A percentile compares a stretch with the other conserved stretches of the same genome.
These are phyloP conservation scores for Gossypium davidsonii DNA, from an alignment of 441 rosid species.

Conservation along the genomic window DNA sequence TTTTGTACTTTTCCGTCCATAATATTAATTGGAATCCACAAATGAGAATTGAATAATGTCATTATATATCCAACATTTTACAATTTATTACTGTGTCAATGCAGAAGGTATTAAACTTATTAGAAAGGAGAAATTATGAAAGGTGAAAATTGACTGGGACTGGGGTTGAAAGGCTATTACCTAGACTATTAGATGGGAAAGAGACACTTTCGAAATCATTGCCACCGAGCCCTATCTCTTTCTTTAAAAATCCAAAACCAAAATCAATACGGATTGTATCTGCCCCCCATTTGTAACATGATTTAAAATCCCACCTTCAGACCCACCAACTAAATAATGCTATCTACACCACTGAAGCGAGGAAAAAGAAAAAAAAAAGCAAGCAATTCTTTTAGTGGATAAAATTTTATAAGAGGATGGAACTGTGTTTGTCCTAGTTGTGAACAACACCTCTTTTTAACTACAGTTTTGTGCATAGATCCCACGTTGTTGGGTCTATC, in stretches of 20 bases:
- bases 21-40: background rate
- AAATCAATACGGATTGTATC: slow-evolving; percentile 45
- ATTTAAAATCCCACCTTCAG: slow-evolving; percentile 33
- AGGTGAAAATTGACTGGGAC: background rate
- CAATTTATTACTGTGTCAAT: background rate
- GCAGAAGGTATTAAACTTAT: background rate
- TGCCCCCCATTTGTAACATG: slow-evolving; percentile 50
- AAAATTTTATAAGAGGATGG: slow-evolving; percentile 24
- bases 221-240: slow-evolving; percentile 22
- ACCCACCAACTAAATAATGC: slow-evolving; percentile 50
- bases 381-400: slow-evolving; percentile 40
- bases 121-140: background rate
- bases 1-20: too few relatives aligned
- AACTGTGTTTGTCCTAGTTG: slow-evolving; percentile 42
- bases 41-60: background rate
- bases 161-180: background rate
- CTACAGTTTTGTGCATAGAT: slow-evolving; percentile 28
- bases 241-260: slow-evolving; percentile 45
- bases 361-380: slow-evolving; percentile 13
- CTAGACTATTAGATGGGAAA: background rate
- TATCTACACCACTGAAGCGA: slow-evolving; percentile 16
- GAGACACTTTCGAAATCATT: slow-evolving; percentile 23
- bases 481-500: slow-evolving; percentile 56
- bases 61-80: background rate
- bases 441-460: slow-evolving; percentile 13